Conservation (phyloP, 2,329 filamentous ascomycete genomes). For the Beauveria sp. region DNA sequence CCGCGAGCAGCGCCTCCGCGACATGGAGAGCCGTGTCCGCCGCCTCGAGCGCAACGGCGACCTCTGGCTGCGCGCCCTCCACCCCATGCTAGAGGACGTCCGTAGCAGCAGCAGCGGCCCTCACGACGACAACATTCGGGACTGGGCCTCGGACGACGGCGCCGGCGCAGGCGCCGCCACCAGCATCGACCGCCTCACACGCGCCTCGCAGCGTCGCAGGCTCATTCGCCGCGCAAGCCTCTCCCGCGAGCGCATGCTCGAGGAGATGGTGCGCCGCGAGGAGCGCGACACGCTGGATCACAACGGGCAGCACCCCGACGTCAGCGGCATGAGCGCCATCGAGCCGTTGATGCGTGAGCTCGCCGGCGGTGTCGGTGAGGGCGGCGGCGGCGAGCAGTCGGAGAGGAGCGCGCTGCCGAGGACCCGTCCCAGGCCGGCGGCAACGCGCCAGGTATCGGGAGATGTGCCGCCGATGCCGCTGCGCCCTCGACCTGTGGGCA, state of each 20-base stretch:
- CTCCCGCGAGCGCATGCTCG: conserved; percentile 23
- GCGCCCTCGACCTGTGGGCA: background rate
- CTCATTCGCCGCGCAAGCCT: conserved; percentile 19
- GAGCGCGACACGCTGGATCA: conserved; percentile 1
- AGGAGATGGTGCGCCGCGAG: conserved; percentile 19
- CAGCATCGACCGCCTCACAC: conserved; percentile 6
- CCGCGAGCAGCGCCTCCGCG: conserved; percentile 33
- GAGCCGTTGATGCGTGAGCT: conserved; percentile 40
- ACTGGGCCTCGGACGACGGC: conserved; percentile 27
- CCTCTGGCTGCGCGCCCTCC: conserved; percentile 35
- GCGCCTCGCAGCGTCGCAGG: conserved; percentile 13
- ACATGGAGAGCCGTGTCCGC: conserved; percentile 40
- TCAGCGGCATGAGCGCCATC: conserved; percentile 31
- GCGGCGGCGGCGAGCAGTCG: background rate
- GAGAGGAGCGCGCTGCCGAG: background rate
- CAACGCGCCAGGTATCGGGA: background rate
- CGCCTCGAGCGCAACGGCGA: conserved; percentile 40
- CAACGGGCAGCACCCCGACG: conserved; percentile 19
- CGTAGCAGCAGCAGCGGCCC: conserved; percentile 13
- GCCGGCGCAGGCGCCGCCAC: background rate
- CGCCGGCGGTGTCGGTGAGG: conserved; percentile 17
- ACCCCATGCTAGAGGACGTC: conserved; percentile 38
- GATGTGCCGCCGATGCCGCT: conserved; percentile 9
- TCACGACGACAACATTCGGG: conserved; percentile 15
- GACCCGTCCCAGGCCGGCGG: background rate